A percentile compares a stretch with the other conserved stretches of the same genome.
phyloP scores from a whole-genome alignment of 352 stramenopile species.

The Phytophthora megakarya region DNA sequence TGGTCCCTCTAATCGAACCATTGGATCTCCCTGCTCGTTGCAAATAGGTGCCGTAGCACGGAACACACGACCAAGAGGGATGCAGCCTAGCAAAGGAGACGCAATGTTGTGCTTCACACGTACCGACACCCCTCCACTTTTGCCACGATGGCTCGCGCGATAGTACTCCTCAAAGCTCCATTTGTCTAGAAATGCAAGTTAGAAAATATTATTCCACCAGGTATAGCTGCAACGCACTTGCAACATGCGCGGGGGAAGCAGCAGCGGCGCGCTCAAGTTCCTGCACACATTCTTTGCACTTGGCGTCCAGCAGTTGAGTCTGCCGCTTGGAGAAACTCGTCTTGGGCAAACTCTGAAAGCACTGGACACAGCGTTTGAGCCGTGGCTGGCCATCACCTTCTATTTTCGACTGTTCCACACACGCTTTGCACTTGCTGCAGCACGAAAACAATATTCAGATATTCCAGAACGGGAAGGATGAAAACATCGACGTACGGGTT shows the following conservation, averaged over 20 bases:
- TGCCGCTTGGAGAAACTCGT: constrained; percentile 76
- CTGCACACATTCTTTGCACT: constrained; percentile 60
- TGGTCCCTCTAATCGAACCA: constrained; percentile 66
- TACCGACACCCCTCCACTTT: constrained; percentile 66
- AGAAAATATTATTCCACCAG: not conserved
- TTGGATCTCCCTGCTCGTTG: constrained; percentile 78
- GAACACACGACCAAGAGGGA: constrained; percentile 72
- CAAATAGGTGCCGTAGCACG: constrained; percentile 55
- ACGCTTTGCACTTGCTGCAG: constrained; percentile 66
- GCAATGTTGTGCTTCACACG: constrained; percentile 73
- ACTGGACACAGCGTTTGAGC: constrained; percentile 75
- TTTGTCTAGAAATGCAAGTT: constrained; percentile 37
- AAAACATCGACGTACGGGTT: constrained; percentile 33
- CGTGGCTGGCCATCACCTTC: constrained; percentile 26
- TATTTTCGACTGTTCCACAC: constrained; percentile 41
- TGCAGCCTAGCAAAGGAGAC: constrained; percentile 61
- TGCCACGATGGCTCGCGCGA: constrained; percentile 70
- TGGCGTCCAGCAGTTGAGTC: constrained; percentile 61
- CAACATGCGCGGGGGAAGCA: constrained; percentile 27
- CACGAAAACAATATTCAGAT: not conserved
- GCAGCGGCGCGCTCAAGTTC: constrained; percentile 49
- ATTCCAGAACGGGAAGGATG: too few species aligned
- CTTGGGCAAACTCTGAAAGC: constrained; percentile 70
- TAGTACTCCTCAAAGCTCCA: constrained; percentile 73
- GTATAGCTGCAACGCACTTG: constrained; percentile 24